Base-by-base conservation (phyloP, 768 basidiomycete species). In the Dacryopinax spathularia region DNA sequence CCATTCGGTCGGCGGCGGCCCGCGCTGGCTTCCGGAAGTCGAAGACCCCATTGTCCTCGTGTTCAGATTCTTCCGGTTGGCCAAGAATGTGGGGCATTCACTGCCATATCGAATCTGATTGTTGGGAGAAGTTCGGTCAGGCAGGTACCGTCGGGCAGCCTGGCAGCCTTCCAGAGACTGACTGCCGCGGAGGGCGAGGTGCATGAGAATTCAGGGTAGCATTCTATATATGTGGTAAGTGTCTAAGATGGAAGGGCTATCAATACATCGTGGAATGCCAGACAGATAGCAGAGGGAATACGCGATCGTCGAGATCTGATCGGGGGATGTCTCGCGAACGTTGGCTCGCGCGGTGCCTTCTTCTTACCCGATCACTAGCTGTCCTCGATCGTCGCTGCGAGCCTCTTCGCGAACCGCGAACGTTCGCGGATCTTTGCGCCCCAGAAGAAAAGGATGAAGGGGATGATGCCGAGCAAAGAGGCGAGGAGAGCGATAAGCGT, bases 401-500 rank as follows among this genome's bases (percentile, higher is more conserved):
- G 33, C 34, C 22, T 0, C 36, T 61, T 33, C 61, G 69, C 72
- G 25, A 75, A 69, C 44, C 63, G 69, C 29, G 72, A 75, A 18
- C 71, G 69, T 33, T 63, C 69, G 33, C 76, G 74, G 60, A 76
- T 77, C 59, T 63, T 64, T 10, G 69, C 67, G 2, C 75, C 75
- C 22, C 70, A 69, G 22, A 71, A 34, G 34, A 75, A 76, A 35
- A 75, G 69, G 0, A 76, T 61, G 62, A 81, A 83, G 12, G 83
- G 84, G 62, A 88, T 83, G 0, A 82, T 79, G n/a, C 83, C 75
- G 74, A 87, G 77, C 1, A 80, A 43, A 20, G 75, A 69, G 3
- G 81, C 82, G 33, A 87, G 72, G 31, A 77, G 76, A 0, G 77
- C 82, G 67, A 84, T 82, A 0, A 84, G 73, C 12, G 80, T 83